phyloP scores from a whole-genome alignment of 2,329 filamentous ascomycete species.

The Pyrenochaeta sp. region DNA sequence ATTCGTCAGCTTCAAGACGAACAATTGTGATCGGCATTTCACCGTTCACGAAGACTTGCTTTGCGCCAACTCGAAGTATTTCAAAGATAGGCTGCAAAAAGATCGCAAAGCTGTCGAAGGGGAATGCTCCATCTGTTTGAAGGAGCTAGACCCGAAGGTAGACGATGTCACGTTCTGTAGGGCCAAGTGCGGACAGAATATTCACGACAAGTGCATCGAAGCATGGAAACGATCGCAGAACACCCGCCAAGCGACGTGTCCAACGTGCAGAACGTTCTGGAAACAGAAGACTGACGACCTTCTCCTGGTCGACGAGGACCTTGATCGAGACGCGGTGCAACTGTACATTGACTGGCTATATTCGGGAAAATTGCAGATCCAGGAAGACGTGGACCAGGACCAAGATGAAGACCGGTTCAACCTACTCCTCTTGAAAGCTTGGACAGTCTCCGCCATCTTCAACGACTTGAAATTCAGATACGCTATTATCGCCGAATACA shows the following conservation, averaged over 20 bases:
- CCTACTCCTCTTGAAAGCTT: background rate
- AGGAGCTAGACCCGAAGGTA: slow-evolving; percentile 1
- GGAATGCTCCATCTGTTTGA: slow-evolving; percentile 20
- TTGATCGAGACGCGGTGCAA: slow-evolving; percentile 5
- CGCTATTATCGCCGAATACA: background rate
- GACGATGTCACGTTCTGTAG: slow-evolving; percentile 19
- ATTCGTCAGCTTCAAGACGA: slow-evolving; percentile 5
- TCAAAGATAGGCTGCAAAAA: slow-evolving; percentile 12
- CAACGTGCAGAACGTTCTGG: slow-evolving; percentile 9
- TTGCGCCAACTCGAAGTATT: slow-evolving; percentile 16
- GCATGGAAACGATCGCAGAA: slow-evolving; percentile 1
- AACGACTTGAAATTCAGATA: background rate
- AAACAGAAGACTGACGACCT: background rate
- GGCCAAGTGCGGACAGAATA: slow-evolving; percentile 14
- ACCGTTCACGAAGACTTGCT: slow-evolving; percentile 26
- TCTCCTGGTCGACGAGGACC: background rate
- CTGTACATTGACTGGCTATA: slow-evolving; percentile 21
- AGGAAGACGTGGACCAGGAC: background rate
- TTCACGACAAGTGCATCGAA: slow-evolving; percentile 15
- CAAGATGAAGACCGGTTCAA: background rate
- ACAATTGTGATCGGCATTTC: slow-evolving; percentile 9
- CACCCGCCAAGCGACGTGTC: slow-evolving; percentile 1
- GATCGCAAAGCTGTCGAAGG: slow-evolving; percentile 14
- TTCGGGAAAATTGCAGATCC: background rate
- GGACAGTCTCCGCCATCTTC: background rate